Conservation (phyloP, 2,329 filamentous ascomycete genomes). For the Ophiostoma novo-ulmi region DNA sequence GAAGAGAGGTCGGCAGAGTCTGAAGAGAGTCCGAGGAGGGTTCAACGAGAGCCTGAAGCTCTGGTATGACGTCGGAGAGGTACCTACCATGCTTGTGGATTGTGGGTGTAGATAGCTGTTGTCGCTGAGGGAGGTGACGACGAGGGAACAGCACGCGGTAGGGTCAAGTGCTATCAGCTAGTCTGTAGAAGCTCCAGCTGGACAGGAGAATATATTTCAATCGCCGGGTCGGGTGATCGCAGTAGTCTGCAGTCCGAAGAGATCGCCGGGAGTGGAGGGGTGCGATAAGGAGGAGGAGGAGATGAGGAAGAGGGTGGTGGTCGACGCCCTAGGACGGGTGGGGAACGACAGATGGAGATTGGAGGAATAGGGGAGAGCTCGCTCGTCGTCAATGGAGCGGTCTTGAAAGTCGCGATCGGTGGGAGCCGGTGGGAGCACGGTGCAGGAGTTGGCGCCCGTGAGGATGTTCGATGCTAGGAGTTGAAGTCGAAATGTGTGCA, state of each 20-base stretch:
- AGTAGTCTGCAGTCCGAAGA: not conserved
- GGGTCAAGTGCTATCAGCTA: not conserved
- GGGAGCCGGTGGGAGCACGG: not conserved
- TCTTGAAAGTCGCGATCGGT: not conserved
- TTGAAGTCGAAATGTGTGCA: not conserved
- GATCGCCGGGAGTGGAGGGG: slow-evolving; percentile 7
- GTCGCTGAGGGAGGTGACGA: not conserved
- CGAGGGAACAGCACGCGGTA: not conserved
- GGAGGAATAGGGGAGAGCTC: slow-evolving; percentile 12
- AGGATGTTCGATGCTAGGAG: not conserved
- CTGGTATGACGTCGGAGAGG: not conserved
- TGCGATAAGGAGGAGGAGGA: not conserved
- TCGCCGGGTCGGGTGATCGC: not conserved
- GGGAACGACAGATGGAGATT: slow-evolving; percentile 1
- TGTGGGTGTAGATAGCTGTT: slow-evolving; percentile 8
- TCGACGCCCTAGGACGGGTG: slow-evolving; percentile 3
- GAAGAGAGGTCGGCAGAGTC: not conserved
- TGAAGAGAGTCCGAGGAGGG: not conserved
- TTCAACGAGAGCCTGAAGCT: not conserved
- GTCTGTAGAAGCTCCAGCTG: not conserved
- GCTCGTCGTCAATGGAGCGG: not conserved
- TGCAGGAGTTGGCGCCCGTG: not conserved
- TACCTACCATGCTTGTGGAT: slow-evolving; percentile 20
- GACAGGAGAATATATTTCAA: not conserved
- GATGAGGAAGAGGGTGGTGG: slow-evolving; percentile 1